Evolutionary conservation across 1,284 basidiomycete genomes (phyloP), one percentile per base, ranked within the genome.

Genomic region (Tylopilus sp.): DNA sequence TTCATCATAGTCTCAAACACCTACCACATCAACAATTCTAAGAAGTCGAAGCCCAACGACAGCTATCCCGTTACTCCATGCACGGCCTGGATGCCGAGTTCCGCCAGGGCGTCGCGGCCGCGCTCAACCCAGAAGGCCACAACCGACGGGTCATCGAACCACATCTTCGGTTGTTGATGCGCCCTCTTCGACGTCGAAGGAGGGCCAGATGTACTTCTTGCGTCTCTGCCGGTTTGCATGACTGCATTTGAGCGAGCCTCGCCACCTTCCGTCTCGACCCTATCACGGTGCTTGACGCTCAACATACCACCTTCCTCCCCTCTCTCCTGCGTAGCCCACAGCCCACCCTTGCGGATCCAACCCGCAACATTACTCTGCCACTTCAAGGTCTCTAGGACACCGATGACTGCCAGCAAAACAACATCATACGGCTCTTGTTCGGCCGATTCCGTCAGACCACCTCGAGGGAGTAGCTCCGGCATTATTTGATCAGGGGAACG

Each of bases 341-440:
- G 64, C 1, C 81, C 79, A 5, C 82, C 82, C 10, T 64, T 59
- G 9, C 75, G 74, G 45, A 88, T 74, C 87, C 87, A 89, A 6
- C 74, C 78, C 0, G 84, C 79, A 26, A 89, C 76, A 54, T 84
- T 89, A 44, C 70, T 74, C 66, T 89, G 77, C 36, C 58, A 41
- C 58, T 79, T 81, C 18, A 82, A 57, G 15, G 71, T 71, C 44
- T 86, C 81, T n/a, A 90, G 66, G 10, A 89, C 69, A 2, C 87
- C 88, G 16, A 89, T 71, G n/a, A 89, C 77, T 0, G 84, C 84
- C 1, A 90, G 72, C 8, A 90, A 70, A 0, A 76, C 84, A 39
- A 71, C 63, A 59, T 88, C 86, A 56, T 79, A 79, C 13, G 56
- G 44, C 16, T 60, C 63, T 9, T 54, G 35, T 44, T 44, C 49